A percentile compares a stretch with the other conserved stretches of the same genome.
Conservation (phyloP, 495 filamentous ascomycete species). For the Lasiosphaeria ovina region DNA sequence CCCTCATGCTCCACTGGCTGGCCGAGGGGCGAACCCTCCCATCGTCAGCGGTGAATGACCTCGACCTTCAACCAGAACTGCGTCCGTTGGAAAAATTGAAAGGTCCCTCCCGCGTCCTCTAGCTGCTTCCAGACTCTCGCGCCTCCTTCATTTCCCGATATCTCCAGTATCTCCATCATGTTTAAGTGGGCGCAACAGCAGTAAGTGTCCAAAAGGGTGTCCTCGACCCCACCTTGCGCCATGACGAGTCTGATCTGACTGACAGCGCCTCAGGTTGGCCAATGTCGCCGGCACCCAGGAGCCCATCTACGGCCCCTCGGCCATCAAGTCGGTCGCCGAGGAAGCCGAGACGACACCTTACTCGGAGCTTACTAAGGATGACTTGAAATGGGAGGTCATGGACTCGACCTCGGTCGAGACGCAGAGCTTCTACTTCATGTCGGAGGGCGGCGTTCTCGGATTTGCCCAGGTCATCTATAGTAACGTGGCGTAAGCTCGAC, state of each 20-base stretch:
- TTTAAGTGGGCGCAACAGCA: slow-evolving; percentile 52
- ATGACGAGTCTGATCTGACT: slow-evolving; percentile 15
- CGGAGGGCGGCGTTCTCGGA: slow-evolving; percentile 71
- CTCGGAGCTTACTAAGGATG: slow-evolving; percentile 71
- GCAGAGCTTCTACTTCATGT: slow-evolving; percentile 89
- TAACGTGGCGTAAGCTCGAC: slow-evolving; percentile 79
- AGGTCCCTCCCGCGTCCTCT: not conserved
- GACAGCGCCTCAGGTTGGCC: slow-evolving; percentile 60
- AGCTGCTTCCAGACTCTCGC: not conserved
- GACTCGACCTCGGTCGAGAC: slow-evolving; percentile 91
- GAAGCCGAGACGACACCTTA: slow-evolving; percentile 79
- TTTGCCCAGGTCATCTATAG: slow-evolving; percentile 94
- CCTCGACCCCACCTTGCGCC: slow-evolving; percentile 15
- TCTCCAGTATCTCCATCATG: slow-evolving; percentile 34
- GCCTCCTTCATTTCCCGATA: not conserved
- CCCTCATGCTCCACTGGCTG: not conserved
- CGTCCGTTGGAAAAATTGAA: not conserved
- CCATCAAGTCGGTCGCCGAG: slow-evolving; percentile 78
- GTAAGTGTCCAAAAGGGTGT: slow-evolving; percentile 27
- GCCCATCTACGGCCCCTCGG: slow-evolving; percentile 90
- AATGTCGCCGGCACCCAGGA: slow-evolving; percentile 93
- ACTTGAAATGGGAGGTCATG: slow-evolving; percentile 77
- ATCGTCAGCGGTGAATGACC: slow-evolving; percentile 4
- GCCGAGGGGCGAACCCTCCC: not conserved
- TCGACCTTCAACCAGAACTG: not conserved